A percentile compares a stretch with the other conserved stretches of the same genome.
Conservation (phyloP, 441 rosid genomes). For the California macrophylla region DNA sequence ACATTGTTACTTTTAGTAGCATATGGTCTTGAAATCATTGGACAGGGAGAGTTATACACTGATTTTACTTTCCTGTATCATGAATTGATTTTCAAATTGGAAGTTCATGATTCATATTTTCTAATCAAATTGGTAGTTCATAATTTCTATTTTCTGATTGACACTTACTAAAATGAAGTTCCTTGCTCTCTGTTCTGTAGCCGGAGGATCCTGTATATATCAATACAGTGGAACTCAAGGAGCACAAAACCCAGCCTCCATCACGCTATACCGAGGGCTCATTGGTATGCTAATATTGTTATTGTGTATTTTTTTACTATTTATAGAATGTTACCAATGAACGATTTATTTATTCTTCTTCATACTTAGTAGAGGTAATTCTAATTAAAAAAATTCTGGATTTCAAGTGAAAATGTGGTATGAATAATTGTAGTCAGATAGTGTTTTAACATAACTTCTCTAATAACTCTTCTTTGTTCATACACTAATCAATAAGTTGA, state of each 20-base stretch:
- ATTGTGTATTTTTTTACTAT: constrained; percentile 14
- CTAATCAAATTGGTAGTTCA: background rate
- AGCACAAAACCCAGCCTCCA: constrained; percentile 78
- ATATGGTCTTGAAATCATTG: background rate
- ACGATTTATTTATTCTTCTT: background rate
- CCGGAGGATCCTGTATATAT: constrained; percentile 50
- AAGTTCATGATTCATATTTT: constrained; percentile 1
- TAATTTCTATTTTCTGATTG: constrained; percentile 4
- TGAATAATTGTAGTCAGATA: background rate
- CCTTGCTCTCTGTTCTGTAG: constrained; percentile 36
- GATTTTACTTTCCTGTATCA: constrained; percentile 3
- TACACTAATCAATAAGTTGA: background rate
- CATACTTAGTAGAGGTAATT: background rate
- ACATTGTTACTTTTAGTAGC: constrained; percentile 5
- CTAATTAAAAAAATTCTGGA: background rate
- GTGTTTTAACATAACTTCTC: background rate
- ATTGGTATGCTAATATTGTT: constrained; percentile 40
- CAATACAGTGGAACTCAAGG: constrained; percentile 54
- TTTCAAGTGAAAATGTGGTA: background rate
- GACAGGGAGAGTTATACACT: constrained; percentile 6
- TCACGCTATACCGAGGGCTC: constrained; percentile 87
- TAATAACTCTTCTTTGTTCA: background rate
- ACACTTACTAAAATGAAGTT: background rate
- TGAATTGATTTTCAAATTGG: background rate
- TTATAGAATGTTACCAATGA: constrained; percentile 11